Evolutionary conservation across 1,139 yeast species (phyloP), one percentile per base, ranked within the genome.

Genomic region (Geotrichum aggregatum): DNA sequence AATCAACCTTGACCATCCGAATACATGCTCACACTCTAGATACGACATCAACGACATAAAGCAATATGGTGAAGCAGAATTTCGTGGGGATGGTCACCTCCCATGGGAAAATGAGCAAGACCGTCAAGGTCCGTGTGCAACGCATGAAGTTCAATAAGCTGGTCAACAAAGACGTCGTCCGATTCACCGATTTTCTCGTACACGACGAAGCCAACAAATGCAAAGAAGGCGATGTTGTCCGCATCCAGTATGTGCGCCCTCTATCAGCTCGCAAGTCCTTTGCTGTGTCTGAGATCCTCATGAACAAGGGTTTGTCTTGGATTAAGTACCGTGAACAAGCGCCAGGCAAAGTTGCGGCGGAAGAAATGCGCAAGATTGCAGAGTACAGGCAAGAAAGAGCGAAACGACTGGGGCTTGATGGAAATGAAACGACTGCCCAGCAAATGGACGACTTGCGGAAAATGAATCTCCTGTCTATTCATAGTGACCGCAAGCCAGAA

Each of bases 81-180:
- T 87, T 91, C 66, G 75, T 88, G 52, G 98, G 98, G 51, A 82
- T 88, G 68, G 98, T 92, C 61, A 83, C 88, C 39, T 87, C 97
- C 54, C 97, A 89, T 67, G 98, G 98, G 44, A 88, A 88, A 68
- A 91, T 91, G 97, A 78, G 79, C 70, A 92, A 92, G 75, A 91
- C 98, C 58, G 91, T 92, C 59, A 91, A 89, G 74, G 98, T 92
- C 57, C 80, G 96, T 56, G 92, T 92, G 43, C 86, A 85, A 66
- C 65, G 68, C 34, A 60, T 64, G 45, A 59, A 58, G 39, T 86
- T 83, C 72, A 84, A 87, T 68, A 78, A 77, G 58, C 74, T 76
- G 58, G 80, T 87, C 60, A 86, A 86, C 68, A 86, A 86, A 70
- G 89, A 87, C 61, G 77, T 87, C 57, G 73, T 86, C 64, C 82